Conservation (phyloP, 768 basidiomycete species). For the Boletus insuetus region DNA sequence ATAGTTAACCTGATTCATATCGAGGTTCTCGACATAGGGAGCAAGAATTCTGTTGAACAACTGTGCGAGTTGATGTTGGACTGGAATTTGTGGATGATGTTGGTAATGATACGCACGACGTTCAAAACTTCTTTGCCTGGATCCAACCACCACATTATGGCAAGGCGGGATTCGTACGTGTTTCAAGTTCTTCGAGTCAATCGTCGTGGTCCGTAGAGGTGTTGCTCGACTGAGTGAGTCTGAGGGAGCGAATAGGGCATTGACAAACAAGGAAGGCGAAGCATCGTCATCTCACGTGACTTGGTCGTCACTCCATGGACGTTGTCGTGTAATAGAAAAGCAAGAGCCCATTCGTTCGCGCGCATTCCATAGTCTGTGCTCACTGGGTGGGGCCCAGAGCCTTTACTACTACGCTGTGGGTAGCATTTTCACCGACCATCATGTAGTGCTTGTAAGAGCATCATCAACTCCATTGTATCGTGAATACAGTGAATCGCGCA, state of each 20-base stretch:
- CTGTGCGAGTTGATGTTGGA: slow-evolving; percentile 30
- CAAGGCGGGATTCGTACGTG: slow-evolving; percentile 1
- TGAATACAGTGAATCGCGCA: no score
- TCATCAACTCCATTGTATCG: no score
- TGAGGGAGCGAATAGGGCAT: slow-evolving; percentile 28
- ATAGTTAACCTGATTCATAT: slow-evolving; percentile 92
- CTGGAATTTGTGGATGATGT: neutral
- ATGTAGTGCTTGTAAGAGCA: no score
- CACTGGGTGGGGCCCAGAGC: no score
- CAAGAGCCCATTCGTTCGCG: no score
- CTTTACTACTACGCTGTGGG: no score
- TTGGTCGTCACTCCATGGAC: no score
- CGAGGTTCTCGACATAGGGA: slow-evolving; percentile 95
- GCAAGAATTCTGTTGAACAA: slow-evolving; percentile 89
- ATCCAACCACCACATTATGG: slow-evolving; percentile 82
- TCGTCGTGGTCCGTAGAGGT: neutral
- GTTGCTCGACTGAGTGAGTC: neutral
- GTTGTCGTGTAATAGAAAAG: no score
- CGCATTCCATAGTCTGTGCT: no score
- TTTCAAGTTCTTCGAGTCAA: neutral
- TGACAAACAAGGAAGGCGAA: slow-evolving; percentile 22
- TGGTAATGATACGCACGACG: slow-evolving; percentile 43
- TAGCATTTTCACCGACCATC: no score
- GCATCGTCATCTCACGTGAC: slow-evolving; percentile 31
- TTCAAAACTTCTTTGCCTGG: slow-evolving; percentile 83